phyloP scores from a whole-genome alignment of 2,329 filamentous ascomycete species.

The Plectosphaerella plurivora region DNA sequence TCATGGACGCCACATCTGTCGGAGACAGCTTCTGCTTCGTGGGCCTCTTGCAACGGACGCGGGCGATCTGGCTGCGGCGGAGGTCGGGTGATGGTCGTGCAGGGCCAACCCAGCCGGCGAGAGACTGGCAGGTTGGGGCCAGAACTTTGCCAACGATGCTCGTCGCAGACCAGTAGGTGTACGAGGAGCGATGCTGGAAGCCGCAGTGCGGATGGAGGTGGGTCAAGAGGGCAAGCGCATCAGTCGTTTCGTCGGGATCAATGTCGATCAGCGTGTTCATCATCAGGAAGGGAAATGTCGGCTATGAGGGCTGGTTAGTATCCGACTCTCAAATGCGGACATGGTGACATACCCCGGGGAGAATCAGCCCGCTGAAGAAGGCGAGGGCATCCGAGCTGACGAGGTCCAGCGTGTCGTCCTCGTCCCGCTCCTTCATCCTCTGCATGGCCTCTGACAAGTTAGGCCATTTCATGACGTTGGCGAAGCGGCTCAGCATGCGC shows the following conservation, averaged over 20 bases:
- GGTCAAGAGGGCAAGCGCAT: constrained; percentile 61
- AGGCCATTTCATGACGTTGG: constrained; percentile 72
- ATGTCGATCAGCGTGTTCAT: constrained; percentile 77
- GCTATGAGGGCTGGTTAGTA: constrained; percentile 23
- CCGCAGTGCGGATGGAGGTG: constrained; percentile 66
- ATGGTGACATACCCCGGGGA: constrained; percentile 56
- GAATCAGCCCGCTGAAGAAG: constrained; percentile 69
- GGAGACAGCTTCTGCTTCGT: constrained; percentile 48
- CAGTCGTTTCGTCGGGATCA: constrained; percentile 63
- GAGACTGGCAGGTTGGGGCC: constrained; percentile 64
- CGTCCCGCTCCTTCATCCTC: constrained; percentile 55
- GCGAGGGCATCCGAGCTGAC: constrained; percentile 70
- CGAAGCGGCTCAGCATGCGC: constrained; percentile 64
- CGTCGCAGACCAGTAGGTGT: constrained; percentile 71
- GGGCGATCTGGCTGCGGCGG: constrained; percentile 63
- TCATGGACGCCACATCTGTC: constrained; percentile 62
- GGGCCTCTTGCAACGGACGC: constrained; percentile 57
- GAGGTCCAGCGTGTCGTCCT: constrained; percentile 52
- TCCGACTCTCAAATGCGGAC: not conserved
- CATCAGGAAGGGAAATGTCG: constrained; percentile 66
- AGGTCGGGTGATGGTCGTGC: constrained; percentile 65
- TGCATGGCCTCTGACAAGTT: constrained; percentile 63
- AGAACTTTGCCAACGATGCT: constrained; percentile 74
- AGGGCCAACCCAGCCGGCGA: constrained; percentile 72
- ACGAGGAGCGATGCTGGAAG: constrained; percentile 70